phyloP scores from a whole-genome alignment of 1,139 yeast species.

The Arxiozyma heterogenica region DNA sequence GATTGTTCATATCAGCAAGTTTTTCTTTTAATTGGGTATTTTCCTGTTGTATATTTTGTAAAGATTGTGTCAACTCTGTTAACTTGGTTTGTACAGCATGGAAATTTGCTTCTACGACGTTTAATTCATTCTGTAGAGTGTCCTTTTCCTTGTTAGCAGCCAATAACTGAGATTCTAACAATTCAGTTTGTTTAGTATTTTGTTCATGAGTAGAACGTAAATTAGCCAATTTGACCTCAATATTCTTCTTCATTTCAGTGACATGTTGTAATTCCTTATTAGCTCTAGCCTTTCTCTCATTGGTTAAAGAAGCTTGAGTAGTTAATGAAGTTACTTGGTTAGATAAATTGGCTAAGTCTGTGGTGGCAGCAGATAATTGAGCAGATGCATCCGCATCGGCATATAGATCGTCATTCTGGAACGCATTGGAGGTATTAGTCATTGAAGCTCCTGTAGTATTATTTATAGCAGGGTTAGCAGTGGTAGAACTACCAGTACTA shows the following conservation, averaged over 20 bases:
- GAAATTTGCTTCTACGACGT: constrained; percentile 72
- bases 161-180: constrained; percentile 53
- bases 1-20: constrained; percentile 58
- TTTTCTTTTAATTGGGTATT: constrained; percentile 59
- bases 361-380: constrained; percentile 66
- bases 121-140: constrained; percentile 63
- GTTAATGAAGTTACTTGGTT: constrained; percentile 76
- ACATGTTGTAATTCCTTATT: constrained; percentile 64
- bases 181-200: constrained; percentile 66
- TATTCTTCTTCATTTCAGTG: constrained; percentile 55
- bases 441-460: constrained; percentile 11
- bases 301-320: constrained; percentile 60
- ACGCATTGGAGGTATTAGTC: constrained; percentile 10
- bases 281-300: constrained; percentile 63
- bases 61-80: constrained; percentile 48
- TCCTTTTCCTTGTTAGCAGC: constrained; percentile 62
- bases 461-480: constrained; percentile 12
- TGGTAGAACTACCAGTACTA: constrained; percentile 10
- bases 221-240: constrained; percentile 57
- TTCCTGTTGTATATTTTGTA: constrained; percentile 59
- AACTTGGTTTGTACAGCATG: constrained; percentile 64
- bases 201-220: constrained; percentile 66
- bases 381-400: constrained; percentile 55
- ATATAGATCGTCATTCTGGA: constrained; percentile 40
- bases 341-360: constrained; percentile 79